Evolutionary conservation across 306 rosid genomes (phyloP), one percentile per base, ranked within the genome.

Genomic region (Sindora glabra): DNA sequence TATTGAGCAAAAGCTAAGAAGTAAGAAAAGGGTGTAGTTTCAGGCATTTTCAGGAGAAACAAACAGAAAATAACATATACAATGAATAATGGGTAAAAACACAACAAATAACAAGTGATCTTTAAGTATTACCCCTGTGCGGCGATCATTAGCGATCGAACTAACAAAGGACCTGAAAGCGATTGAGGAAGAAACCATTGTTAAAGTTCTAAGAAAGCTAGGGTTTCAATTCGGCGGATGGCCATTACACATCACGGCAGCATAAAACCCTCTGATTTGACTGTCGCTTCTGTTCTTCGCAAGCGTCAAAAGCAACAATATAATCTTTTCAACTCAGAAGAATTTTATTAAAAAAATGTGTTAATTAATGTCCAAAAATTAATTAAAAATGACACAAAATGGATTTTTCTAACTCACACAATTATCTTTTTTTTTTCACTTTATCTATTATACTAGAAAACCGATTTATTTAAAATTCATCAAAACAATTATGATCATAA

Each of bases 121-220:
- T 9, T 5, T 10, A 1, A 37, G 10, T 36, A 68, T 59, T 75
- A 85, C 87, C 71, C 59, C 73, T 26, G 55, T 12, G 38, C 26
- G 64, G 57, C 15, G 39, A 62, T 73, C 77, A 19, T 48, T 16
- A 63, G 66, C n/a, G 16, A 51, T 30, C 13, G 75, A 69, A 37
- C 37, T 18, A 51, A 62, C 27, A 13, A 34, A 29, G 12, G 77
- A 76, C 39, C 37, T 62, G 37, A 56, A 64, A 65, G 69, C 51
- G 45, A 62, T 36, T 8, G 78, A 52, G 48, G 81, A 57, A 27
- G 72, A 52, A 5, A 73, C 68, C 91, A 81, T 81, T 2, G 50
- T 10, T 18, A 76, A 57, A 48, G 26, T 2, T 16, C 36, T 56
- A 41, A 67, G 46, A 48, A 59, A 39, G 64, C n/a, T 71, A 57